Base-by-base conservation (phyloP, 768 basidiomycete species). In the Podaxis sp. region DNA sequence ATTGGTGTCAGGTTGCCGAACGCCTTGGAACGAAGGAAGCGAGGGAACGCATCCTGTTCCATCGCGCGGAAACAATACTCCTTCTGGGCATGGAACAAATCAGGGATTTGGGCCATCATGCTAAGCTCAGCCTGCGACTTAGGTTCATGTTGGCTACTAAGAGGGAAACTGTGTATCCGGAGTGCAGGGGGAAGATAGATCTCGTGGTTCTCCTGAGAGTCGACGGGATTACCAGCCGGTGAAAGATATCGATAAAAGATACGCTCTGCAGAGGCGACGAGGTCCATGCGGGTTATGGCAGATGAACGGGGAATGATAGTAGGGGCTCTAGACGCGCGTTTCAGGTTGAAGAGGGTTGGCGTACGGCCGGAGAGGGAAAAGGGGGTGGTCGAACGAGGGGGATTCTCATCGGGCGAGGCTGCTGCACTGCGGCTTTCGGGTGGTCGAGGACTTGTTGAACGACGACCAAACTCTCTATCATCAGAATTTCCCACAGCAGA, bases 71-170 rank as follows among this genome's bases (percentile, higher is more conserved):
- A 96, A 72, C 94, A 93, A 71, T 96, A 97, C 71, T 97, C 94
- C 79, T 98, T 98, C 79, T 98, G 96, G 0, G 88, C 79, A 72
- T 98, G 94, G 80, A 97, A 98, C 79, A 98, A 90, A 73, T 99
- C 97, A 13, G 97, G 97, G 52, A 94, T 85, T 65, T 94, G 89
- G 0, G 96, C 96, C 81, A 96, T 84, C 66, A 91, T 75, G 47
- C 80, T 84, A 46, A 87, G 74, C 74, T 95, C 94, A 25, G 80
- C 77, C 70, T 83, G 82, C 4, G 86, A 79, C 71, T 81, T 85
- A 2, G 93, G 93, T 61, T 94, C 88, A 47, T 87, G 83, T 1
- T 82, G 76, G 68, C 87, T 87, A 69, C 81, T 91, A 59, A 94
- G 80, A 2, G 95, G 94, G 80, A 99, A 98, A 25, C 84, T 82